Conservation (phyloP, 129 eudicot genomes). For the Sambucus nigra region DNA sequence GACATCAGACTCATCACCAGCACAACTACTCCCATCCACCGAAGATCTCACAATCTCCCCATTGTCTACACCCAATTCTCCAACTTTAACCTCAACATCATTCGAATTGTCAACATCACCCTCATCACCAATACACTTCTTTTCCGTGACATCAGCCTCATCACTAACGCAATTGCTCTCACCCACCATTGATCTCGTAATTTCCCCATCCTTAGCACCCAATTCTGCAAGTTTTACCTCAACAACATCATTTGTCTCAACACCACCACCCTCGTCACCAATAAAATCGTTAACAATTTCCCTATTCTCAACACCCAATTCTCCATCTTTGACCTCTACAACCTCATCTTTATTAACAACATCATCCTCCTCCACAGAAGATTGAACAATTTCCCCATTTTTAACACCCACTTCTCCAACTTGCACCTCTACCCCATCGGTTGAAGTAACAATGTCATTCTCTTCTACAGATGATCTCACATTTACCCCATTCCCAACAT, state of each 20-base stretch:
- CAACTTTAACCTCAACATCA: conserved; percentile 11
- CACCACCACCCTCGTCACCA: conserved; percentile 8
- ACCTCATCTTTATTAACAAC: neutral
- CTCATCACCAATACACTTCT: neutral
- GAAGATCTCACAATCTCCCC: conserved; percentile 11
- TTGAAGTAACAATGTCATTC: neutral
- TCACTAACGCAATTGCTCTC: conserved; percentile 10
- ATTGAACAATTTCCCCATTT: neutral
- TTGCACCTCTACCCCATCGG: neutral
- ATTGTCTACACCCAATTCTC: conserved; percentile 11
- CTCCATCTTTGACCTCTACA: conserved; percentile 10
- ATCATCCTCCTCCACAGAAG: neutral
- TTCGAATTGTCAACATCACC: conserved; percentile 3
- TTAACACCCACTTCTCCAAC: conserved; percentile 7
- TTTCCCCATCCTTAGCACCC: conserved; percentile 12
- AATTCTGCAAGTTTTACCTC: conserved; percentile 15
- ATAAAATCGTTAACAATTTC: neutral
- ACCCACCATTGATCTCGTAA: conserved; percentile 3
- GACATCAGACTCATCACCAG: conserved; percentile 2
- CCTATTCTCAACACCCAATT: neutral
- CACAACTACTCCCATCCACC: conserved; percentile 12
- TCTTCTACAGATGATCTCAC: conserved; percentile 6
- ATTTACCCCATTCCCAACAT: conserved; percentile 15
- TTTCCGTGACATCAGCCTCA: neutral
- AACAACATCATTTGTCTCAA: conserved; percentile 14